Base-by-base conservation (phyloP, 2,329 filamentous ascomycete genomes). In the Fusarium palustre region DNA sequence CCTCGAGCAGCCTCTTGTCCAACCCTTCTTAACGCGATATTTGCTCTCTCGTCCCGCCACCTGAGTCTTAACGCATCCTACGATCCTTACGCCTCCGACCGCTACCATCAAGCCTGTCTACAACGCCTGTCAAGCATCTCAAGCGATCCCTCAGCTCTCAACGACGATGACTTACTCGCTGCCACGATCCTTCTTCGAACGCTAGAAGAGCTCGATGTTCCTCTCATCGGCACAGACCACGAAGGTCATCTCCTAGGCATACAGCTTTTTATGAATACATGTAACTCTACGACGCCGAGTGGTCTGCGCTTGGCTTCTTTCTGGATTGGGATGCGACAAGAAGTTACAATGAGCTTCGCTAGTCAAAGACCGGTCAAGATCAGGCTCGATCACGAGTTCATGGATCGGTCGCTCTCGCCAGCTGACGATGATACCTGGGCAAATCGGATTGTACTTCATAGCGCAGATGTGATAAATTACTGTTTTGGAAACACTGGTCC, bases 391-490 rank as follows among this genome's bases (percentile, higher is more conserved):
- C 80, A 84, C 46, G 81, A 78, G 24, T 82, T 87, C 36, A 81
- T 87, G 41, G 84, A 88, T 69, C 81, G 82, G n/a, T 82, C 81
- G 0, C 80, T 86, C 12, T 77, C 80, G 3, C 77, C 81, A 1
- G 80, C 82, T 0, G 82, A 83, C 43, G 87, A 89, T 64, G 84
- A 83, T 61, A 81, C 81, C 1, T 89, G 87, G 87, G 85, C 87
- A 3, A 89, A 90, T 74, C 82, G 87, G 18, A 86, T 88, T 18
- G 83, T 91, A 0, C 83, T 88, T 5, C 85, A 88, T 69, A 88
- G 87, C 55, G 87, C 87, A n/a, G 87, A 90, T 64, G 86, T 90
- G 2, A 77, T 91, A 18, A 87, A 89, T 64, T 89, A 85, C 70
- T 91, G 88, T 73, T 90, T 90, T 68, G 82, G 83, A 3, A 78